These are phyloP conservation scores for Alnus rubra DNA, from an alignment of 306 rosid species.

Conservation along the genomic window DNA sequence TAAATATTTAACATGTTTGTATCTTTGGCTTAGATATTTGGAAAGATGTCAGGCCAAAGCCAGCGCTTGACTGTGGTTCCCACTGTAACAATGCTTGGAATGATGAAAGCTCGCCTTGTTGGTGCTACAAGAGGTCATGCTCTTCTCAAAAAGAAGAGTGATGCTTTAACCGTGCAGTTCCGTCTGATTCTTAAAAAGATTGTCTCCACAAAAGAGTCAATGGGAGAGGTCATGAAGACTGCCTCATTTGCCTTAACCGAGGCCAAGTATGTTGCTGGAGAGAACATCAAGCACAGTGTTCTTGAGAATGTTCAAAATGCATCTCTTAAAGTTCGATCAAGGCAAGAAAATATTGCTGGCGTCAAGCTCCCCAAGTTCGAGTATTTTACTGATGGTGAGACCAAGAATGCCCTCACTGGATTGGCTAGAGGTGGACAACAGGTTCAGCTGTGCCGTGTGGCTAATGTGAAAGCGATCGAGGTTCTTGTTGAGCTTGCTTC, in stretches of 20 bases:
- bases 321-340: constrained; percentile 76
- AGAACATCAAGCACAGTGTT: constrained; percentile 79
- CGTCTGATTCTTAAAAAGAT: constrained; percentile 84
- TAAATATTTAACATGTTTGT: background rate
- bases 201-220: constrained; percentile 85
- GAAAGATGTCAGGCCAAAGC: constrained; percentile 79
- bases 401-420: constrained; percentile 91
- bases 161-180: constrained; percentile 87
- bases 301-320: constrained; percentile 86
- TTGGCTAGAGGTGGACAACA: constrained; percentile 96
- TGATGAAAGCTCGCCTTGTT: constrained; percentile 75
- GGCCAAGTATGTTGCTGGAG: constrained; percentile 94
- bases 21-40: constrained; percentile 35
- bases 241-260: constrained; percentile 86
- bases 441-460: constrained; percentile 80
- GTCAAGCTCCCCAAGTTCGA: constrained; percentile 93
- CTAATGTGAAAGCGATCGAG: constrained; percentile 86
- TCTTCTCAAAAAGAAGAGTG: constrained; percentile 96
- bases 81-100: constrained; percentile 90
- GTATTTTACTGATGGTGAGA: constrained; percentile 62
- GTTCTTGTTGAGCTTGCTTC: constrained; percentile 97
- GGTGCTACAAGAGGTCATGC: constrained; percentile 98
- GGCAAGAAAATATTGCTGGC: constrained; percentile 85
- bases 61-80: constrained; percentile 95
- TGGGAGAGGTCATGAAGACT: constrained; percentile 93